Percentiles rank a stretch among this genome's conserved stretches.
Evolutionary conservation across 23 red algal species (phyloP).

Genomic region (Gracilariopsis chorda): DNA sequence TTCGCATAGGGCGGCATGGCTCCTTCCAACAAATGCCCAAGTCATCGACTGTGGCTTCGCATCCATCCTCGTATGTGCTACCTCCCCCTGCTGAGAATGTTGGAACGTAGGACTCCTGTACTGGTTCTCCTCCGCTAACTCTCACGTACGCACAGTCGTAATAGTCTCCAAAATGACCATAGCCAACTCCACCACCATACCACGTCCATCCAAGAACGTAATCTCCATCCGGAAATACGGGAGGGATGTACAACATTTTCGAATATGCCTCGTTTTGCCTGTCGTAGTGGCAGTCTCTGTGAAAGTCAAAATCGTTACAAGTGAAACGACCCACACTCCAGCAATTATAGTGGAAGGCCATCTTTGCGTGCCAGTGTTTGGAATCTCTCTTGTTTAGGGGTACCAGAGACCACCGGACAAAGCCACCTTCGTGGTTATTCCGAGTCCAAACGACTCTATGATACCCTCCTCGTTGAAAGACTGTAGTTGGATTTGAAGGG

Average conservation of each 20-base stretch:
- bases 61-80: conserved; percentile 16
- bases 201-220: conserved; percentile 66
- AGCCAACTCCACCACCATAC: conserved; percentile 45
- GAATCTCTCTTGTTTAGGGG: conserved; percentile 11
- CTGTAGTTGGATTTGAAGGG: conserved; percentile 27
- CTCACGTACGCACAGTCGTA: conserved; percentile 54
- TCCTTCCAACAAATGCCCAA: conserved; percentile 37
- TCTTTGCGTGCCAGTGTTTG: conserved; percentile 12
- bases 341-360: conserved; percentile 50
- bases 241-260: conserved; percentile 31
- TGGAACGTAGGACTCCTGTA: conserved; percentile 1
- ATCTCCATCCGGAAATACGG: conserved; percentile 62
- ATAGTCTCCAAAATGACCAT: conserved; percentile 60
- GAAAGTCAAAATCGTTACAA: neutral
- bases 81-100: conserved; percentile 2
- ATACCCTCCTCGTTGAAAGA: conserved; percentile 25
- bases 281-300: conserved; percentile 4
- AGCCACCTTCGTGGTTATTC: conserved; percentile 66
- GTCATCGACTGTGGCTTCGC: conserved; percentile 40
- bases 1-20: conserved; percentile 13
- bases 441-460: conserved; percentile 42
- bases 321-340: conserved; percentile 25
- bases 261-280: conserved; percentile 16
- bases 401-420: conserved; percentile 55
- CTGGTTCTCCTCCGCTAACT: conserved; percentile 22